Evolutionary conservation across 352 stramenopile species (phyloP).

Genomic region (Phytophthora capsici): DNA sequence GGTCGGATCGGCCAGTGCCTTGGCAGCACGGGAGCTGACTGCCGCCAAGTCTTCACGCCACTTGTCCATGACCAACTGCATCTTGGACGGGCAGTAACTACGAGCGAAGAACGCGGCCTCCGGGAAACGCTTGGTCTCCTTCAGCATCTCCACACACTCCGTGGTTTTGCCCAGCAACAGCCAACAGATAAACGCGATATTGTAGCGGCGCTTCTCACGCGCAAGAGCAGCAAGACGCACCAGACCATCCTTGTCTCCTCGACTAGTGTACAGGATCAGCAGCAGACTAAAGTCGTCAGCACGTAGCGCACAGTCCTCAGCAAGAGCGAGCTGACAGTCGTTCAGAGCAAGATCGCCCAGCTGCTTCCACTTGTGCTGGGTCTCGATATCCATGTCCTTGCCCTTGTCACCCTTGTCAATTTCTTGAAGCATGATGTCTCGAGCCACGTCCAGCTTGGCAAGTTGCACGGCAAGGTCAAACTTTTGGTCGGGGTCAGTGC

Average conservation of each 20-base stretch:
- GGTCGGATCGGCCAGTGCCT: conserved; percentile 94
- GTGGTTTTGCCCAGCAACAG: conserved; percentile 96
- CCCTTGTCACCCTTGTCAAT: conserved; percentile 59
- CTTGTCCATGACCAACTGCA: conserved; percentile 94
- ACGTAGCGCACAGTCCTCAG: conserved; percentile 94
- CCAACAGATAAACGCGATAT: conserved; percentile 97
- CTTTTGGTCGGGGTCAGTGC: conserved; percentile 96
- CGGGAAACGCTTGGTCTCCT: conserved; percentile 94
- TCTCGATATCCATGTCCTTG: conserved; percentile 94
- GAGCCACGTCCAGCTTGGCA: conserved; percentile 94
- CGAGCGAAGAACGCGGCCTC: conserved; percentile 99
- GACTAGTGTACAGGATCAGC: conserved; percentile 97
- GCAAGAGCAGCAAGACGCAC: conserved; percentile 89
- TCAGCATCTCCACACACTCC: conserved; percentile 95
- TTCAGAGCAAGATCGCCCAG: conserved; percentile 94
- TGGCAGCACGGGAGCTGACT: conserved; percentile 91
- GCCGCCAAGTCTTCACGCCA: conserved; percentile 95
- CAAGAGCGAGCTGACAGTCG: conserved; percentile 94
- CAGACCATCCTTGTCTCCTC: conserved; percentile 94
- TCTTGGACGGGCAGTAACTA: conserved; percentile 97
- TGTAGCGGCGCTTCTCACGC: conserved; percentile 90
- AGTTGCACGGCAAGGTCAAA: conserved; percentile 99
- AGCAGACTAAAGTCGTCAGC: conserved; percentile 97
- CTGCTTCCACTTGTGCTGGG: conserved; percentile 98
- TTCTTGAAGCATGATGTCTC: conserved; percentile 94